Base-by-base conservation (phyloP, 139 green algal genomes). In the Volvox africanus region DNA sequence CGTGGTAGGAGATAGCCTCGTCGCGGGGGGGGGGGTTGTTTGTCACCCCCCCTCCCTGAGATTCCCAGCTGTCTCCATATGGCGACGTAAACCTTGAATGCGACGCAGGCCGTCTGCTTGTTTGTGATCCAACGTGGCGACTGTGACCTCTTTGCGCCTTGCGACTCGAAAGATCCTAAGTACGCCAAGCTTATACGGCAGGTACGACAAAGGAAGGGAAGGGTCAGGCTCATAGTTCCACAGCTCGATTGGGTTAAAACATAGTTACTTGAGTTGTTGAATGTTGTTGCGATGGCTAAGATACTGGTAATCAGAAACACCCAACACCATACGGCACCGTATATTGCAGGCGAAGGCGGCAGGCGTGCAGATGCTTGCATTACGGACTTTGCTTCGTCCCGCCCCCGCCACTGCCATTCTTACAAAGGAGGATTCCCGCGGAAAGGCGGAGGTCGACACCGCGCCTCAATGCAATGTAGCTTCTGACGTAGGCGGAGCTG, bases 41-140 rank as follows among this genome's bases (percentile, higher is more conserved):
- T 5, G 44, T 55, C 44, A 14, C 44, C 9, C 44, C 9, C 44
- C 9, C 44, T 55, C 44, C 9, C 44, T 55, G n/a, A n/a, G n/a
- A n/a, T n/a, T n/a, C n/a, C n/a, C n/a, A n/a, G n/a, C 44, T 55
- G 5, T 55, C 44, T 55, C 44, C n/a, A n/a, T n/a, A 55, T 55
- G 44, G 9, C 44, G 5, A 55, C 44, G 9, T 55, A 9, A 55
- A 55, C 44, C 44, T 5, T 55, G 5, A 55, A 55, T 55, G 5
- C 5, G 9, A 55, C 44, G 44, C 28, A 91, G 68, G 94, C 93
- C 61, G 92, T 89, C 11, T 91, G 91, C 21, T 81, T 97, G 83
- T 97, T 96, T 87, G 44, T 95, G 6, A 88, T 97, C 21, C 95
- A 96, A 77, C 82, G 95, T 13, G 89, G 44, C n/a, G 95, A 97